These are phyloP conservation scores for Phaeotremella skinneri DNA, from an alignment of 768 basidiomycete genomes.

Conservation along the genomic window DNA sequence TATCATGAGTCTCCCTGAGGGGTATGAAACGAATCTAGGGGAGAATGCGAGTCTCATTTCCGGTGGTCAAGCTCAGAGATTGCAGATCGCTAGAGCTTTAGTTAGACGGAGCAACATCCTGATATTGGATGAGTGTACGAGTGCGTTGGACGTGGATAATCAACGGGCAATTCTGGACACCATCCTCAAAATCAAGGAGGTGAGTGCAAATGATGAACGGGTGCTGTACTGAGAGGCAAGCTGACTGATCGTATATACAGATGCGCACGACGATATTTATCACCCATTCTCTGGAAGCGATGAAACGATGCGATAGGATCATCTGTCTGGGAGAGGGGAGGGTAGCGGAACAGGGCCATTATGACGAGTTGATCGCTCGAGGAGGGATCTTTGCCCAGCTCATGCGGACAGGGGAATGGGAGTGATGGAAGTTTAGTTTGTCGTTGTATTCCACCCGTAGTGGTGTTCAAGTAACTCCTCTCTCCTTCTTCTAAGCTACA, in stretches of 20 bases:
- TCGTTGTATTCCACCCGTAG: no score
- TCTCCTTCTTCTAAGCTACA: no score
- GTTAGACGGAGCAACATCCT: slow-evolving; percentile 69
- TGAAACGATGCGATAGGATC: slow-evolving; percentile 88
- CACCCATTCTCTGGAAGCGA: slow-evolving; percentile 85
- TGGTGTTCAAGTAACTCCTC: no score
- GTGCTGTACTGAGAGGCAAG: not conserved
- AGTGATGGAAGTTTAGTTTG: slow-evolving; percentile 21
- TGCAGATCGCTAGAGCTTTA: slow-evolving; percentile 89
- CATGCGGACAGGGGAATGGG: slow-evolving; percentile 75
- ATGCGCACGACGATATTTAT: slow-evolving; percentile 78
- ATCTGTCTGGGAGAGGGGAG: slow-evolving; percentile 74
- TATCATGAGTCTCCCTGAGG: slow-evolving; percentile 70
- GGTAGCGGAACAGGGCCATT: slow-evolving; percentile 75
- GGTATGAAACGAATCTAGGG: slow-evolving; percentile 82
- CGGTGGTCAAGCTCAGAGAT: slow-evolving; percentile 89
- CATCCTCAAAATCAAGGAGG: slow-evolving; percentile 63
- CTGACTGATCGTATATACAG: slow-evolving; percentile 17
- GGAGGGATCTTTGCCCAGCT: slow-evolving; percentile 73
- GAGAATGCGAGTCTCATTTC: slow-evolving; percentile 89
- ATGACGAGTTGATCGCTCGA: slow-evolving; percentile 65
- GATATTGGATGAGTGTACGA: slow-evolving; percentile 93
- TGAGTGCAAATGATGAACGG: slow-evolving; percentile 40
- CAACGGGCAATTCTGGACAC: slow-evolving; percentile 78
- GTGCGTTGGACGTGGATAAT: slow-evolving; percentile 80